Percentiles rank a stretch among this genome's conserved stretches.
Evolutionary conservation across 2,329 filamentous ascomycete species (phyloP).

Genomic region (Calonectria ilicicola): DNA sequence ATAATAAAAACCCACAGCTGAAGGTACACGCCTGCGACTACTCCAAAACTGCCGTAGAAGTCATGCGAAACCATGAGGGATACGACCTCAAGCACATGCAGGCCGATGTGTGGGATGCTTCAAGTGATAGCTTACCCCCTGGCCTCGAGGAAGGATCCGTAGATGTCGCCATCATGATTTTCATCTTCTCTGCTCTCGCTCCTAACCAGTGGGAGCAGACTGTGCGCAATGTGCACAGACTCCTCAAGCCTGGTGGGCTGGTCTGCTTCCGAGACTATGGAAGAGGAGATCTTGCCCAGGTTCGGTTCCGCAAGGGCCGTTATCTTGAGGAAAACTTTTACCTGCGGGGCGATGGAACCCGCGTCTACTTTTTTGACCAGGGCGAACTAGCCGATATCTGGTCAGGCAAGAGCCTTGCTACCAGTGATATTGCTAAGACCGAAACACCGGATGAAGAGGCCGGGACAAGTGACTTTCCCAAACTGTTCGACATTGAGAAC

Average conservation of each 20-base stretch:
- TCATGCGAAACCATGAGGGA: conserved; percentile 84
- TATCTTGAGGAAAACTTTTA: conserved; percentile 99
- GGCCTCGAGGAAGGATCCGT: conserved; percentile 82
- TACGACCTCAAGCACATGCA: conserved; percentile 81
- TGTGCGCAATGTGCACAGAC: conserved; percentile 81
- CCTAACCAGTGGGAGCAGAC: conserved; percentile 87
- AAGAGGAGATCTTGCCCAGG: conserved; percentile 93
- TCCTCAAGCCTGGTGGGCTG: conserved; percentile 92
- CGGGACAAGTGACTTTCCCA: conserved; percentile 38
- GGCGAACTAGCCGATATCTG: conserved; percentile 86
- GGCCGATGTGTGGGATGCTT: conserved; percentile 95
- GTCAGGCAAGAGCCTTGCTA: conserved; percentile 59
- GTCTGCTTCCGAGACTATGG: conserved; percentile 98
- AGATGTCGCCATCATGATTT: conserved; percentile 94
- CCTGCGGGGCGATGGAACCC: conserved; percentile 91
- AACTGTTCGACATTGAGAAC: conserved; percentile 78
- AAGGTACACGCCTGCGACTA: conserved; percentile 96
- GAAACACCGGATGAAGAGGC: conserved; percentile 26
- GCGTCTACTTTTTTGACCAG: conserved; percentile 97
- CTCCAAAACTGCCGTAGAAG: conserved; percentile 92
- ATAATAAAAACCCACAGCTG: conserved; percentile 84
- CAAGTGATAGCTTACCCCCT: conserved; percentile 79
- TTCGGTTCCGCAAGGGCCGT: conserved; percentile 94
- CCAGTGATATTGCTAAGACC: conserved; percentile 9
- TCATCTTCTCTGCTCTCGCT: conserved; percentile 94